Evolutionary conservation across 192 early-diverging fungal genomes (phyloP), one percentile per base, ranked within the genome.

Genomic region (Rhizoclosmatium globosum): DNA sequence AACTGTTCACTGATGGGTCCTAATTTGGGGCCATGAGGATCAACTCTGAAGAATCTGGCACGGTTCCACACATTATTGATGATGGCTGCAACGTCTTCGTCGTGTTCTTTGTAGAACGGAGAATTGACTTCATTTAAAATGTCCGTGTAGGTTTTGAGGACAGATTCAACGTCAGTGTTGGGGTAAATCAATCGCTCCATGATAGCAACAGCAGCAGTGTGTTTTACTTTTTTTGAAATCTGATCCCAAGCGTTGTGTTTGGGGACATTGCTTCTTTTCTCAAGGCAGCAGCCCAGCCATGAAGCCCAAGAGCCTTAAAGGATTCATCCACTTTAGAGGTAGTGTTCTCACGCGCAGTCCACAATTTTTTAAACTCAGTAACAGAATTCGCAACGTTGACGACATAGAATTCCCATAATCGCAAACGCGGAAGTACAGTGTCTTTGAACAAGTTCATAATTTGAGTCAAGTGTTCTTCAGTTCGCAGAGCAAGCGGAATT

Each of bases 51-150:
- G 77, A 93, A 99, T 74, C 91, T 87, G 45, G 96, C 91, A 2
- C 96, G 89, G 78, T 90, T 92, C 76, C 87, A 85, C 45, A 97
- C 85, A 70, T 97, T 95, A 47, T 87, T 84, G 58, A 92, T 68
- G 39, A 96, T 93, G 2, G 87, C 83, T 21, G 79, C 81, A 1
- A 93, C 82, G 76, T 98, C 95, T 48, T 86, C 86, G 75, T 99
- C 97, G 78, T 94, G 94, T 44, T 92, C 89, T 74, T 92, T 89
- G 81, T 99, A 99, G 62, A 87, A 92, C 1, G 91, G 86, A 31
- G 96, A 82, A 71, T 99, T 99, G 69, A 95, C 83, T 82, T 97
- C 92, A 78, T 99, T 91, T n/a, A 98, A 53, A 3, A 97, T 80
- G 4, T 64, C 57, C 67, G 88, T 84, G 67, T 92, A 92, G 41